Conservation (phyloP, 345 rosid species). For the Populus euphratica region DNA sequence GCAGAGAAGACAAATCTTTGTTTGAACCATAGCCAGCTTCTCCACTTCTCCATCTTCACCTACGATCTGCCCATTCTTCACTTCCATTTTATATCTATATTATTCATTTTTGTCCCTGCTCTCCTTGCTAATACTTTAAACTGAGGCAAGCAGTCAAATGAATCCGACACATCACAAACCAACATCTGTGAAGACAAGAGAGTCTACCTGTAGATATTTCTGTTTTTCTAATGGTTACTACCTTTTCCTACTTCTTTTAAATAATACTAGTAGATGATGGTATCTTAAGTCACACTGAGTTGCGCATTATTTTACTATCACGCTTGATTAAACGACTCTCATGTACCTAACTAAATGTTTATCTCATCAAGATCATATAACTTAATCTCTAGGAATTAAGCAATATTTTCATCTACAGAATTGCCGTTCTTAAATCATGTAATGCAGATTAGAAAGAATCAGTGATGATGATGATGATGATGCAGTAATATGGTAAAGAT, state of each 20-base stretch:
- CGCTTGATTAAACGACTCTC: neutral
- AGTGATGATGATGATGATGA: neutral
- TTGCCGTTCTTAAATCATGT: neutral
- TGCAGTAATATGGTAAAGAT: neutral
- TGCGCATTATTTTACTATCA: neutral
- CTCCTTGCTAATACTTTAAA: slow-evolving; percentile 20
- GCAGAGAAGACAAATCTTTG: slow-evolving; percentile 30
- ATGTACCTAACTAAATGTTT: neutral
- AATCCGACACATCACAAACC: slow-evolving; percentile 34
- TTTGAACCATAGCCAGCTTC: slow-evolving; percentile 32
- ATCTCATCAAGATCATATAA: neutral
- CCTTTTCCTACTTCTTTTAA: neutral
- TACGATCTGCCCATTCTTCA: neutral
- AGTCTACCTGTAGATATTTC: neutral
- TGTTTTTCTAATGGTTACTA: neutral
- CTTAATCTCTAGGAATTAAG: neutral
- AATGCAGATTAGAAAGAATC: neutral
- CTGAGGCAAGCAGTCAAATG: slow-evolving; percentile 18
- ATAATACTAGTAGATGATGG: neutral
- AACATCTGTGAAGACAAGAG: slow-evolving; percentile 29
- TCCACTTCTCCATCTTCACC: slow-evolving; percentile 38
- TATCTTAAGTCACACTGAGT: neutral
- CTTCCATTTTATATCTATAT: neutral
- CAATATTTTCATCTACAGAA: neutral
- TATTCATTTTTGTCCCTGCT: neutral